A percentile compares a stretch with the other conserved stretches of the same genome.
phyloP scores from a whole-genome alignment of 306 rosid species.

The Hippophae tibetana region DNA sequence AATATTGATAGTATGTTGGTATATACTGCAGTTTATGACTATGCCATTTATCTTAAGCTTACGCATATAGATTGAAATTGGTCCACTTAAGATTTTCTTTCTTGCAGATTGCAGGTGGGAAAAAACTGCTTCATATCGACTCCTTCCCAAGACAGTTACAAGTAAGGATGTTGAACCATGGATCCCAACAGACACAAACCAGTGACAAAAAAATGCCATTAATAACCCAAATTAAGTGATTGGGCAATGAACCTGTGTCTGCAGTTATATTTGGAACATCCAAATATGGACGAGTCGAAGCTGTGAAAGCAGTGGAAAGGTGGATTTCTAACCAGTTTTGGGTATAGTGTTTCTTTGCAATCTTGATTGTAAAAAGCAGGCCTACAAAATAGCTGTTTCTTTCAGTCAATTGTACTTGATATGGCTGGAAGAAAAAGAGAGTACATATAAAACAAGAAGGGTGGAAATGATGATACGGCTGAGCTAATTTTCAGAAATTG shows the following conservation, averaged over 20 bases:
- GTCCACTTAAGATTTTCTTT: background rate
- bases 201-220: constrained; percentile 61
- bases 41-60: constrained; percentile 15
- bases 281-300: constrained; percentile 45
- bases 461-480: too few relatives aligned
- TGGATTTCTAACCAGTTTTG: too few relatives aligned
- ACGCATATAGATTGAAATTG: background rate
- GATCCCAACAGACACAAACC: constrained; percentile 74
- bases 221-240: constrained; percentile 16
- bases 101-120: constrained; percentile 48
- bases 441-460: too few relatives aligned
- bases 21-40: constrained; percentile 8
- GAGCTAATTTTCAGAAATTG: too few relatives aligned
- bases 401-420: constrained; percentile 17
- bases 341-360: too few relatives aligned
- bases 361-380: too few relatives aligned
- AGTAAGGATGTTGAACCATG: constrained; percentile 56
- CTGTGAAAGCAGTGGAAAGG: background rate
- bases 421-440: background rate
- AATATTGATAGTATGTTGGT: background rate
- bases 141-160: constrained; percentile 45
- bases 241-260: constrained; percentile 48
- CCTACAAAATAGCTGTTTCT: too few relatives aligned
- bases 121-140: constrained; percentile 53
- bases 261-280: constrained; percentile 86